phyloP scores from a whole-genome alignment of 352 stramenopile species.

The Hyaloperonospora brassicae region DNA sequence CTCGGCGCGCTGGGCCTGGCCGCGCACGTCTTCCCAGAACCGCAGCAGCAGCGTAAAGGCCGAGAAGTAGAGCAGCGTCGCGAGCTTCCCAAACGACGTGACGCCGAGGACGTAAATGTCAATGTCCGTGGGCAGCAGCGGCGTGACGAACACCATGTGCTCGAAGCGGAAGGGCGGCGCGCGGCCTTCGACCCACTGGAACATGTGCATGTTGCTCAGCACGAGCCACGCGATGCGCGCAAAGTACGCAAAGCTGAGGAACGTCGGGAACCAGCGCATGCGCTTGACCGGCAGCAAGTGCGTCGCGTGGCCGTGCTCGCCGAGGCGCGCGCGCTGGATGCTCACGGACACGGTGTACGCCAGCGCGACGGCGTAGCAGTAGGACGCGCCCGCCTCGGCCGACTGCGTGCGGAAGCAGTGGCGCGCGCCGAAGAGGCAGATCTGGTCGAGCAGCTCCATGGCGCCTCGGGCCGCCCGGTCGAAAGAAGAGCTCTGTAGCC shows the following conservation, averaged over 20 bases:
- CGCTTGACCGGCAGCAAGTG: conserved; percentile 69
- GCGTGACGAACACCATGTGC: conserved; percentile 68
- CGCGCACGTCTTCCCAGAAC: conserved; percentile 74
- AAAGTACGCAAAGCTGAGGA: conserved; percentile 66
- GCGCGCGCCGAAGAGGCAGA: conserved; percentile 62
- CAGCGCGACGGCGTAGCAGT: conserved; percentile 57
- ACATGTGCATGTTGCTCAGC: conserved; percentile 73
- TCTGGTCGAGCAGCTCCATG: conserved; percentile 70
- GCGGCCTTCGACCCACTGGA: conserved; percentile 62
- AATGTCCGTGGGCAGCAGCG: conserved; percentile 63
- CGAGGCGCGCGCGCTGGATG: conserved; percentile 55
- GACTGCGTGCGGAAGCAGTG: conserved; percentile 78
- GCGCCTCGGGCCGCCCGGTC: conserved; percentile 1
- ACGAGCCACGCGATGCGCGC: conserved; percentile 66
- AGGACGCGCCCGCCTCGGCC: conserved; percentile 47
- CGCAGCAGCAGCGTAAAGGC: conserved; percentile 72
- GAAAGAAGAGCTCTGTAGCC: too few species aligned
- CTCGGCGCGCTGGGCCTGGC: conserved; percentile 42
- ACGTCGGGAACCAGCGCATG: conserved; percentile 80
- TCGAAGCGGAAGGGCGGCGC: conserved; percentile 42
- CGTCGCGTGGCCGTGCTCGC: conserved; percentile 78
- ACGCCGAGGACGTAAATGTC: conserved; percentile 79
- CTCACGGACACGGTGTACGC: conserved; percentile 70
- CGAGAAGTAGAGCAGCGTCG: conserved; percentile 75
- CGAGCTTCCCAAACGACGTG: conserved; percentile 64